Conservation (phyloP, 345 rosid genomes). For the Camelina neglecta region DNA sequence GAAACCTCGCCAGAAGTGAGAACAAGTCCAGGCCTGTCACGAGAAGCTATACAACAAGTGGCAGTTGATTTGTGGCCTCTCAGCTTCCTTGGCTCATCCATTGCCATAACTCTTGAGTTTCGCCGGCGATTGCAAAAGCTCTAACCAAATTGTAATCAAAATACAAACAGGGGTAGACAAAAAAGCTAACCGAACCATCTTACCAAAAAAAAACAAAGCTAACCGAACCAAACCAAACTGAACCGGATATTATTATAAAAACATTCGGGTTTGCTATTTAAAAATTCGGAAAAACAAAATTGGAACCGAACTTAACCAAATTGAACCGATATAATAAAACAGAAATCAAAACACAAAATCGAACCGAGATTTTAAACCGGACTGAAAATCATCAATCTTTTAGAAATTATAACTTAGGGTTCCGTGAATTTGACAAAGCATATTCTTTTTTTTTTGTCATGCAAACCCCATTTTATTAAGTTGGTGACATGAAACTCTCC, state of each 20-base stretch:
- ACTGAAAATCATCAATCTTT: not conserved
- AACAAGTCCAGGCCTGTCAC: conserved; percentile 67
- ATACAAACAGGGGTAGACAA: not conserved
- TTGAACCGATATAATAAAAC: not conserved
- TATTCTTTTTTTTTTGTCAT: no score
- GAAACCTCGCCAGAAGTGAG: conserved; percentile 81
- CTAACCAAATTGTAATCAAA: not conserved
- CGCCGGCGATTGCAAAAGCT: conserved; percentile 29
- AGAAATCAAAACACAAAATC: not conserved
- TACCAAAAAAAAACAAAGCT: not conserved
- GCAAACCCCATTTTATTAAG: no score
- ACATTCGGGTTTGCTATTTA: not conserved
- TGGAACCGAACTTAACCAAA: not conserved
- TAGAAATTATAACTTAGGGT: not conserved
- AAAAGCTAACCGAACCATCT: conserved; percentile 6
- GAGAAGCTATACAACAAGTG: conserved; percentile 83
- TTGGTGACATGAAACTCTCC: no score
- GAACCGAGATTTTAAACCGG: not conserved
- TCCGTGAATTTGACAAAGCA: not conserved
- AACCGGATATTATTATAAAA: not conserved
- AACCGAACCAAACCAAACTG: conserved; percentile 3
- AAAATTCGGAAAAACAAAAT: not conserved
- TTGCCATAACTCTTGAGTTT: conserved; percentile 28
- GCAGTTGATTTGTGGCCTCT: conserved; percentile 77
- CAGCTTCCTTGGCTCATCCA: conserved; percentile 69